Base-by-base conservation (phyloP, 805 yeast genomes). In the Wickerhamiella domercqiae region DNA sequence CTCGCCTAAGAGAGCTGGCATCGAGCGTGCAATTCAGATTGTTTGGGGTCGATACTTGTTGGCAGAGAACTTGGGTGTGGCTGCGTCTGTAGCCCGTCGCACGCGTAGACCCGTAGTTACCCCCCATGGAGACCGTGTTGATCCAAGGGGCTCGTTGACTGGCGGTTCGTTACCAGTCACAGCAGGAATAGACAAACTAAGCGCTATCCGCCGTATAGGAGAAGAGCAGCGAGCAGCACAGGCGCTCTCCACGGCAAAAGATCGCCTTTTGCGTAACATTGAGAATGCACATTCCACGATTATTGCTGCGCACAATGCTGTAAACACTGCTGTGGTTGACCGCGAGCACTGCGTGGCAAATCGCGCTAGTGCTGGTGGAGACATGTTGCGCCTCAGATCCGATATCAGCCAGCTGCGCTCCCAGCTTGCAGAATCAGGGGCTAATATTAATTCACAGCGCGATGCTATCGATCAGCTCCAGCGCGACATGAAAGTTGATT, bases 71-170 rank as follows among this genome's bases (percentile, higher is more conserved):
- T 58, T 87, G 33, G 74, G 68, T 11, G 31, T 29, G n/a, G 48
- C 48, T 2, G 7, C 21, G 16, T 17, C 22, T 3, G 29, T 21
- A 15, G 30, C 41, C 3, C 29, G 34, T 5, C 19, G 29, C 7
- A 70, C 64, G 53, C 69, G 71, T 21, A 58, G 86, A 18, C 75
- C 71, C 47, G 80, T 94, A 1, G 78, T 90, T 13, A 90, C 98
- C 0, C 60, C 87, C 14, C 93, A 82, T 55, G 98, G 98, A 47
- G 97, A 90, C 53, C 65, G 82, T 45, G 82, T 82, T 35, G 93
- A 82, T 48, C 73, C 72, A 34, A 71, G 66, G 46, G 98, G 98
- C 56, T 79, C 78, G 2, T 56, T 90, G 32, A 74, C 82, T 18
- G 97, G 97, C 57, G 97, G 97, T 9, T 17, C 33, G n/a, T 18